Evolutionary conservation across 2,329 filamentous ascomycete genomes (phyloP).

Genomic region (Cyphellophora attinorum): DNA sequence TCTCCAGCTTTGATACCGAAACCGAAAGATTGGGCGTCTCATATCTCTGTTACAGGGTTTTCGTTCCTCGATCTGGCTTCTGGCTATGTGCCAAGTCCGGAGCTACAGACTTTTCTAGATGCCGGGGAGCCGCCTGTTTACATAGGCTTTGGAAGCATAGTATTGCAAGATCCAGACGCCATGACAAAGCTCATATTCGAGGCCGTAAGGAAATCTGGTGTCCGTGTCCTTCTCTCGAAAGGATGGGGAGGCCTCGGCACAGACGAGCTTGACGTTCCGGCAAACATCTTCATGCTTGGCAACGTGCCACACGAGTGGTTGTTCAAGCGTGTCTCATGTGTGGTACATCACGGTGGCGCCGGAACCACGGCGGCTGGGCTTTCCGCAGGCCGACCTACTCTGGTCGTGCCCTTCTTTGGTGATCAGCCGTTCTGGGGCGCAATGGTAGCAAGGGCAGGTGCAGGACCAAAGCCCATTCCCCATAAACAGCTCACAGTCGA

Average conservation of each 20-base stretch:
- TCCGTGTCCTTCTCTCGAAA: constrained; percentile 74
- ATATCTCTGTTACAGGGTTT: constrained; percentile 68
- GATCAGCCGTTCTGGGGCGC: constrained; percentile 76
- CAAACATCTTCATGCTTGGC: constrained; percentile 72
- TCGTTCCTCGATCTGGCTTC: constrained; percentile 62
- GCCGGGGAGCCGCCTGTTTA: constrained; percentile 66
- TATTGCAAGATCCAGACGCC: constrained; percentile 63
- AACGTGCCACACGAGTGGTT: constrained; percentile 86
- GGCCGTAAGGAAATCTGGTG: constrained; percentile 55
- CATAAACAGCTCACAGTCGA: constrained; percentile 57
- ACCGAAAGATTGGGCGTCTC: constrained; percentile 62
- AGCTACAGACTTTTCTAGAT: constrained; percentile 57
- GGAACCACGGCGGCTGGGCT: constrained; percentile 86
- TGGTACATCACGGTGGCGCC: constrained; percentile 81
- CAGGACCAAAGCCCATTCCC: constrained; percentile 59
- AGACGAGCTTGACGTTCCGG: constrained; percentile 59
- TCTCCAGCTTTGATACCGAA: constrained; percentile 71
- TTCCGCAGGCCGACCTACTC: constrained; percentile 65
- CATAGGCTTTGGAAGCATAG: constrained; percentile 75
- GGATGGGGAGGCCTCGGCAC: constrained; percentile 80
- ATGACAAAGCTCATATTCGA: constrained; percentile 66
- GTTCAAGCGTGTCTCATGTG: constrained; percentile 68
- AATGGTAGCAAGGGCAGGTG: constrained; percentile 62
- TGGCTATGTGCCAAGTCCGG: constrained; percentile 55
- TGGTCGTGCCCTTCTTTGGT: constrained; percentile 79